Evolutionary conservation across 306 rosid genomes (phyloP).

Genomic region (Trifolium dubium): DNA sequence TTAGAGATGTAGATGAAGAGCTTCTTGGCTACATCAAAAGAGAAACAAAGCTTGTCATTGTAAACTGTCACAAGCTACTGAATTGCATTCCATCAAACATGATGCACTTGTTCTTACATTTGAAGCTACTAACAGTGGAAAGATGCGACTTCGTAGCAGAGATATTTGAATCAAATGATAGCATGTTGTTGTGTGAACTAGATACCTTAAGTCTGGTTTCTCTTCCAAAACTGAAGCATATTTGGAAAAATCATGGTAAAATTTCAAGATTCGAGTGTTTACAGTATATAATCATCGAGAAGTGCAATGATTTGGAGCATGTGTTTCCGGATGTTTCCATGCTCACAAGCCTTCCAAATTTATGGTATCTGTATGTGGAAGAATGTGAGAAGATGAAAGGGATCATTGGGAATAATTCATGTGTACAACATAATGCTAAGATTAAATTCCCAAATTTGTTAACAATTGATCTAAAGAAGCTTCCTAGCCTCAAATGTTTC

Average conservation of each 20-base stretch:
- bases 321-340: slow-evolving; percentile 21
- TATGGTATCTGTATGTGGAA: accelerated
- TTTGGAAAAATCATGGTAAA: neutral
- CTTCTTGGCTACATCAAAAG: neutral
- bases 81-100: slow-evolving; percentile 16
- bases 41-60: neutral
- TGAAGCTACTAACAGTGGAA: accelerated
- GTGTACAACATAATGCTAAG: neutral
- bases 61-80: neutral
- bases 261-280: neutral
- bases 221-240: slow-evolving; percentile 11
- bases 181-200: neutral
- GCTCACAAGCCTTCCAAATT: neutral
- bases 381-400: slow-evolving; percentile 8
- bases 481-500: neutral
- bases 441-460: neutral
- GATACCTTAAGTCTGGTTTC: accelerated
- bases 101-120: neutral
- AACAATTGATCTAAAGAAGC: accelerated
- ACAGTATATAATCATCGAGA: accelerated
- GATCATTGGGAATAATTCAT: neutral
- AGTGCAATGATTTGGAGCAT: neutral
- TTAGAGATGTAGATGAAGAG: neutral
- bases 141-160: neutral
- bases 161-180: slow-evolving; percentile 25